Percentiles rank a stretch among this genome's conserved stretches.
Conservation (phyloP, 768 basidiomycete species). For the Pisolithus tinctorius region DNA sequence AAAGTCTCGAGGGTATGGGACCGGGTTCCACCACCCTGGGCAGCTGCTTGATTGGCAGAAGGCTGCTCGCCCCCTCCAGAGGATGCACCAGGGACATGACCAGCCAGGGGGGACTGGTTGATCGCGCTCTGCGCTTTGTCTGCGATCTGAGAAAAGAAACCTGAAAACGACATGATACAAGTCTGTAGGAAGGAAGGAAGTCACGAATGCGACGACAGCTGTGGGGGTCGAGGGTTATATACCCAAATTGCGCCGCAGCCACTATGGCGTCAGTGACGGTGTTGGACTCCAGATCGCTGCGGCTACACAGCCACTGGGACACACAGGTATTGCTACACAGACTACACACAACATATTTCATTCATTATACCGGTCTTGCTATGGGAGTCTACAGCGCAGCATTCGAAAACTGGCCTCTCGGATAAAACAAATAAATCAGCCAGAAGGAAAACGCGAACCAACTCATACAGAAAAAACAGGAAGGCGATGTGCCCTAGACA, state of each 20-base stretch:
- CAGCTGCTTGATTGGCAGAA: conserved; percentile 35
- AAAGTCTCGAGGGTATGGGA: conserved; percentile 54
- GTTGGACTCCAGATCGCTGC: neutral
- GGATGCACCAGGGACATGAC: conserved; percentile 43
- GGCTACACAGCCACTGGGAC: neutral
- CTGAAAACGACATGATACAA: conserved; percentile 47
- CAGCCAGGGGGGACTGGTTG: conserved; percentile 52
- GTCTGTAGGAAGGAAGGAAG: conserved; percentile 9
- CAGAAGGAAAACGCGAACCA: conserved; percentile 11
- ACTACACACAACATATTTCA: conserved; percentile 2
- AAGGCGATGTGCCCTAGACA: conserved; percentile 35
- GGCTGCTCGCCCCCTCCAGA: conserved; percentile 31
- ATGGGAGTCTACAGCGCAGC: conserved; percentile 17
- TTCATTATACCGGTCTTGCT: conserved; percentile 20
- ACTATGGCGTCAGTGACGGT: neutral
- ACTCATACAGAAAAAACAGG: conserved; percentile 12
- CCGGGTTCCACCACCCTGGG: conserved; percentile 37
- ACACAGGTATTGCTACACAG: neutral
- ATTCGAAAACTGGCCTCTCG: conserved; percentile 16
- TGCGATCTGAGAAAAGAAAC: conserved; percentile 59
- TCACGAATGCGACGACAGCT: neutral
- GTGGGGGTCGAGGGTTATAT: neutral
- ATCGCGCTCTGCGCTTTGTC: conserved; percentile 75
- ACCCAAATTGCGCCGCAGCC: neutral
- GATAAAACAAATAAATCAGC: conserved; percentile 29